A percentile compares a stretch with the other conserved stretches of the same genome.
Conservation (phyloP, 805 yeast species). For the Wickerhamomyces sydowiorum region DNA sequence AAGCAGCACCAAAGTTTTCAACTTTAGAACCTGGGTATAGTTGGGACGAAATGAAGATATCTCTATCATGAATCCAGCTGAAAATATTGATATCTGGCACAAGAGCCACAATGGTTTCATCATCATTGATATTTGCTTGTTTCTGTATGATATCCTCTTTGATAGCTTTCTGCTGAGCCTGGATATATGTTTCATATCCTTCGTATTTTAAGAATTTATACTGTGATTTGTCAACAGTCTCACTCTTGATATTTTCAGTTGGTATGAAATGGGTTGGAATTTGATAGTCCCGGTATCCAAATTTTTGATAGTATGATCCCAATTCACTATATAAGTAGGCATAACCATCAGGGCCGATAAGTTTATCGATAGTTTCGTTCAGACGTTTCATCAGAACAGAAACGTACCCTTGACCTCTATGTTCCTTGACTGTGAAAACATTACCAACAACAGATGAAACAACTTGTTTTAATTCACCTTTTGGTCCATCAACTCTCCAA, state of each 20-base stretch:
- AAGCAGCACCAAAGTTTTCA: slow-evolving; percentile 25
- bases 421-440: slow-evolving; percentile 45
- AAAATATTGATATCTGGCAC: slow-evolving; percentile 32
- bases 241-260: slow-evolving; percentile 6
- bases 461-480: slow-evolving; percentile 23
- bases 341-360: slow-evolving; percentile 26
- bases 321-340: slow-evolving; percentile 65
- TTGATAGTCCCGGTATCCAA: slow-evolving; percentile 49
- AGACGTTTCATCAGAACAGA: slow-evolving; percentile 36
- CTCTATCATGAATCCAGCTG: slow-evolving; percentile 40
- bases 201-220: slow-evolving; percentile 26
- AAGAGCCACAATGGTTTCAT: slow-evolving; percentile 19
- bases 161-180: slow-evolving; percentile 20
- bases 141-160: slow-evolving; percentile 11
- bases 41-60: slow-evolving; percentile 28
- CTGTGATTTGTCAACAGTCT: slow-evolving; percentile 1
- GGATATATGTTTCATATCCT: slow-evolving; percentile 25
- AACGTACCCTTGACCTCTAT: slow-evolving; percentile 55
- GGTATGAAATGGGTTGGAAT: slow-evolving; percentile 28
- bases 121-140: slow-evolving; percentile 9
- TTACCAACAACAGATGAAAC: slow-evolving; percentile 46
- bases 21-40: slow-evolving; percentile 11
- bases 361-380: slow-evolving; percentile 28
- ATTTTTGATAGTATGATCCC: slow-evolving; percentile 56
- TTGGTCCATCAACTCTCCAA: slow-evolving; percentile 22